Evolutionary conservation across 768 basidiomycete species (phyloP), one percentile per base, ranked within the genome.

Genomic region (Harrya chromipes): DNA sequence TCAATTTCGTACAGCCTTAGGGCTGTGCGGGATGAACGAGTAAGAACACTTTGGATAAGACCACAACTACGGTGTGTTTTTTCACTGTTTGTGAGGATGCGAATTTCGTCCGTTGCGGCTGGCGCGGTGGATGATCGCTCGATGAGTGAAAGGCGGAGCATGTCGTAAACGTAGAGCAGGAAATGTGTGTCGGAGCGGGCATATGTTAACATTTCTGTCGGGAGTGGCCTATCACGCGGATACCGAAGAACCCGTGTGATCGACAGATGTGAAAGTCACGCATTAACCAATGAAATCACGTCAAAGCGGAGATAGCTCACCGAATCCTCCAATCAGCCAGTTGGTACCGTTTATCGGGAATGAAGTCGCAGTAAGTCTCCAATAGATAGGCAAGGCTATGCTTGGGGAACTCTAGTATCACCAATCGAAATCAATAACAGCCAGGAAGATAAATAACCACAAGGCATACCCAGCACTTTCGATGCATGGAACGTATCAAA

Each of bases 401-500:
- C 29, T 84, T 79, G 0, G 88, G 85, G 58, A 92, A 88, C 12
- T 88, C 94, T 90, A 47, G 35, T 13, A 20, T 5, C 14, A 44
- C 13, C 19, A 36, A 4, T 34, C 23, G 26, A 50, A 6, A 20
- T 51, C 39, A 33, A 38, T 47, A 11, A 9, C 14, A 9, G 11
- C 2, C 19, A 42, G 34, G 35, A 49, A 16, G 43, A 50, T 17
- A 34, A 24, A 26, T 8, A 40, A 31, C 8, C 29, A 19, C 2
- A 24, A 40, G 11, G 12, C 47, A 43, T 61, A 89, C 89, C 84
- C 43, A 98, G 74, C 1, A 89, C 71, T 61, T 87, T 90, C 0
- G 94, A 93, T 1, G 94, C 95, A 57, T 98, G 93, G 66, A 83
- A 97, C 0, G 97, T 98, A 63, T 99, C 95, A 64, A 99, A 98